Conservation (phyloP, 2,329 filamentous ascomycete genomes). For the Pezicula radicicola region DNA sequence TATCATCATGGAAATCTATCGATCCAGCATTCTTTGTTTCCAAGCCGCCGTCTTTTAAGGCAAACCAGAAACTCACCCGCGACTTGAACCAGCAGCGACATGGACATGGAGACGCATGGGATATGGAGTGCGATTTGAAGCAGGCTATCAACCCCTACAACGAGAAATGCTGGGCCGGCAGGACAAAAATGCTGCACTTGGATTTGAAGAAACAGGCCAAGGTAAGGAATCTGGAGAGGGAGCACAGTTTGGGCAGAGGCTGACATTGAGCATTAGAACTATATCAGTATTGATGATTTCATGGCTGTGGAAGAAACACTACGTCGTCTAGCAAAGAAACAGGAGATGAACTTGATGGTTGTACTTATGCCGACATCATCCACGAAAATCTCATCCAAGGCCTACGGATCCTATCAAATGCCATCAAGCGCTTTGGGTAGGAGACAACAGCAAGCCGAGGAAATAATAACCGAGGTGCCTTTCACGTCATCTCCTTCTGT, state of each 20-base stretch:
- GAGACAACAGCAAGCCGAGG: constrained; percentile 21
- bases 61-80: constrained; percentile 26
- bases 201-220: constrained; percentile 18
- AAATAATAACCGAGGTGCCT: constrained; percentile 21
- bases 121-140: constrained; percentile 16
- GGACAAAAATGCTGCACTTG: constrained; percentile 19
- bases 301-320: constrained; percentile 20
- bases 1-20: constrained; percentile 36
- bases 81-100: constrained; percentile 25
- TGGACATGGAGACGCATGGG: constrained; percentile 3
- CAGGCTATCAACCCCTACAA: constrained; percentile 26
- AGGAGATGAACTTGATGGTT: constrained; percentile 25
- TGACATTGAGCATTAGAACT: background rate
- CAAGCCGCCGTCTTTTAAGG: constrained; percentile 36
- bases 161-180: constrained; percentile 32
- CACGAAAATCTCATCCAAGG: constrained; percentile 11
- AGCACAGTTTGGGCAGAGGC: background rate
- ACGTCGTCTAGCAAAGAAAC: constrained; percentile 18
- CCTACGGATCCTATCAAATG: constrained; percentile 25
- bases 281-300: constrained; percentile 13
- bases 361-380: constrained; percentile 25
- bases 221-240: constrained; percentile 13
- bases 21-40: constrained; percentile 47
- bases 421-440: constrained; percentile 14
- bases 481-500: constrained; percentile 5